Base-by-base conservation (phyloP, 768 basidiomycete genomes). In the Cubamyces lactineus region DNA sequence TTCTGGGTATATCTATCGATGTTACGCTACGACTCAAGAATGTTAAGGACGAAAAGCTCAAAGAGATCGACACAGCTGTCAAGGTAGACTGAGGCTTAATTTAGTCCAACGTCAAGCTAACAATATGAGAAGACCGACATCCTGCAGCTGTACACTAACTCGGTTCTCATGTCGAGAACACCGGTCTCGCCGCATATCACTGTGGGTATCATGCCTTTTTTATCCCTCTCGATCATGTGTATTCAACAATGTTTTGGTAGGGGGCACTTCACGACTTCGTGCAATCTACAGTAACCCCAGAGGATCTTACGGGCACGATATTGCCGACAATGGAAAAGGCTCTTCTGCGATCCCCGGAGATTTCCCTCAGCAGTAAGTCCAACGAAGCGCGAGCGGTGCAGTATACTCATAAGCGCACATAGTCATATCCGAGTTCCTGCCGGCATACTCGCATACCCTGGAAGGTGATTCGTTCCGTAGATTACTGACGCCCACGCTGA, bases 291-390 rank as follows among this genome's bases (percentile, higher is more conserved):
- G 71, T 92, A 4, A 76, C 76, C 1, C 70, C 78, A 0, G 78
- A 82, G 0, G 85, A 88, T 40, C 75, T 94, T 28, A 72, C 73
- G 1, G 72, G 76, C 5, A 73, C 75, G 0, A 76, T 96, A 46
- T 74, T 95, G 0, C 92, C 93, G 0, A 79, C 80, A 0, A 84
- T 92, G 40, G 94, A 96, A 70, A 94, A 93, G 66, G 84, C 91
- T 1, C 71, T 96, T 8, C 75, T 93, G 11, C 85, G 92, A 26
- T 89, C 91, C 1, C 94, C 96, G 0, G 95, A 96, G 72, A 78
- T 84, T 43, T 84, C 89, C 0, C 79, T 96, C 3, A 76, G 78
- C 39, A 78, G 92, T 92, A 61, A 52, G 57, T 53, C 12, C 38
- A 19, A 12, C 13, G 83, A 70, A 28, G 43, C 46, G 23, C 30